Conservation (phyloP, 1,139 yeast species). For the Nadsonia commutata region DNA sequence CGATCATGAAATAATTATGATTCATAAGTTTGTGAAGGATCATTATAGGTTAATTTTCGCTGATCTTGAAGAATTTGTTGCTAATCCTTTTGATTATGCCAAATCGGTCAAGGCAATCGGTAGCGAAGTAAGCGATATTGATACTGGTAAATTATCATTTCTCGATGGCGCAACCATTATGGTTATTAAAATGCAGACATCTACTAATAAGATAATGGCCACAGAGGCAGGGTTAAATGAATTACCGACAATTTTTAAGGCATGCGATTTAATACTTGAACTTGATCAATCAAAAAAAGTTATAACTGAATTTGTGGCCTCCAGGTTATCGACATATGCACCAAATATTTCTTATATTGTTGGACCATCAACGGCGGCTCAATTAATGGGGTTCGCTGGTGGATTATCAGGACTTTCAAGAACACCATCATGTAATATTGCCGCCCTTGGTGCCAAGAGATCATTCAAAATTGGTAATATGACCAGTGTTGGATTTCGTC, state of each 20-base stretch:
- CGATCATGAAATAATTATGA: slow-evolving; percentile 36
- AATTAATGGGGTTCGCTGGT: slow-evolving; percentile 54
- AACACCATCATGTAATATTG: slow-evolving; percentile 73
- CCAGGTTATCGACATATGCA: slow-evolving; percentile 44
- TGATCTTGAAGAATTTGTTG: slow-evolving; percentile 51
- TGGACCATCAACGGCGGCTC: slow-evolving; percentile 64
- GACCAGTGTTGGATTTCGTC: slow-evolving; percentile 19
- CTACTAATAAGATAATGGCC: slow-evolving; percentile 12
- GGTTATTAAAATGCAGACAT: slow-evolving; percentile 62
- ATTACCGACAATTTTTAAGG: slow-evolving; percentile 27
- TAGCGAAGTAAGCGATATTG: slow-evolving; percentile 28
- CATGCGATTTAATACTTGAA: slow-evolving; percentile 35
- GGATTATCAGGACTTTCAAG: slow-evolving; percentile 54
- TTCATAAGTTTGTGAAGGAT: slow-evolving; percentile 37
- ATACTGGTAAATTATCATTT: slow-evolving; percentile 17
- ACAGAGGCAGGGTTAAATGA: slow-evolving; percentile 16
- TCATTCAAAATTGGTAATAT: slow-evolving; percentile 25
- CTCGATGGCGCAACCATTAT: slow-evolving; percentile 40
- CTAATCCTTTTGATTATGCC: slow-evolving; percentile 54
- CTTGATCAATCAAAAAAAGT: slow-evolving; percentile 31
- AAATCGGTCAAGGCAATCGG: slow-evolving; percentile 37
- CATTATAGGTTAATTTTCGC: slow-evolving; percentile 52
- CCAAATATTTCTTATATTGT: slow-evolving; percentile 69
- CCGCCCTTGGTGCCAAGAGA: slow-evolving; percentile 59
- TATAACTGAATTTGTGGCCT: slow-evolving; percentile 42